Base-by-base conservation (phyloP, 495 filamentous ascomycete genomes). In the Stereocaulon alpinum region DNA sequence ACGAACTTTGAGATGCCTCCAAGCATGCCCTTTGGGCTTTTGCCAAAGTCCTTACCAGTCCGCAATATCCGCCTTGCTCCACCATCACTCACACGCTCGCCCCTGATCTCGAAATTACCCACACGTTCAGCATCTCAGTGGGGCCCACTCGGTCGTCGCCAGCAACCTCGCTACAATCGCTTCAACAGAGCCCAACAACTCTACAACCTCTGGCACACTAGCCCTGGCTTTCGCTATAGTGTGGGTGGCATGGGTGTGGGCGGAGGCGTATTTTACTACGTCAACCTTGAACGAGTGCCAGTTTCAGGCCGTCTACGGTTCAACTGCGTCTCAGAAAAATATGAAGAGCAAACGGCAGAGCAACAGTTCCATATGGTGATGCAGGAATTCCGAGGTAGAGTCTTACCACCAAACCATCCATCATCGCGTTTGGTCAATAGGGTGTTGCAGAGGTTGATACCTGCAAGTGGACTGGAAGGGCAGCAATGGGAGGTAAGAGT, bases 401-500 rank as follows among this genome's bases (percentile, higher is more conserved):
- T 88, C 27, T 67, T 87, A 20, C 74, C 81, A 0, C 65, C 76
- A 3, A 64, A 69, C 27, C 79, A 86, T 62, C 80, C 77, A 9
- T 37, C 77, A 9, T 74, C 78, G 29, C 59, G 66, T 24, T 69
- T 75, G 66, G 89, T 95, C 20, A 72, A 80, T 68, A 73, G 79
- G 40, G 87, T 96, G 0, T 74, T 96, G 72, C 67, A 78, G 57
- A 73, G 85, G 47, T 69, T 97, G 62, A 81, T 95, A 43, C 88
- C 87, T 4, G 77, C 80, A 30, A 81, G 76, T 37, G 84, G 83
- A 0, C 72, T 91, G 67, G 70, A 76, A 24, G 74, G 79, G 60
- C 72, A 83, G 30, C 61, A 82, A 9, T 96, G 92, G 91, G 87
- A 91, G 72, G 83, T 95, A 14, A 79, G 83, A 73, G 90, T 97